These are phyloP conservation scores for Chamaecrista fasciculata DNA, from an alignment of 306 rosid species.

Conservation along the genomic window DNA sequence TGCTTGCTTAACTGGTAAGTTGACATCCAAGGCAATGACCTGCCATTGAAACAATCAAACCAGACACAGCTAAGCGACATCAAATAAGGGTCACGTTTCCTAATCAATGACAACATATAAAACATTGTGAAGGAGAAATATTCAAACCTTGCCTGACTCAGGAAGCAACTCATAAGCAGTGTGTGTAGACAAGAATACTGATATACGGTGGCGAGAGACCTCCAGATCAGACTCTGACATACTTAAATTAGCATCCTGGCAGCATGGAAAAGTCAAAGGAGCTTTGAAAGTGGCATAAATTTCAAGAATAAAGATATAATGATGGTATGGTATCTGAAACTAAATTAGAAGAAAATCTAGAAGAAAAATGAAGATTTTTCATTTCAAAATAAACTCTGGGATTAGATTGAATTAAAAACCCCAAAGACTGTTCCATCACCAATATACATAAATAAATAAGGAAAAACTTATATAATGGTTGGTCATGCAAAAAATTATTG, in stretches of 20 bases:
- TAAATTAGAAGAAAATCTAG: not conserved
- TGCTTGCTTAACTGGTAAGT: conserved; percentile 82
- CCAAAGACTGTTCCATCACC: not conserved
- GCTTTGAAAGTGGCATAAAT: conserved; percentile 29
- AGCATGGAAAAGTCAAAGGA: conserved; percentile 34
- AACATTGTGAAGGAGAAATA: conserved; percentile 36
- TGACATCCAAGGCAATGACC: conserved; percentile 73
- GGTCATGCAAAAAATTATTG: too few species aligned
- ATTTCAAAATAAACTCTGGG: not conserved
- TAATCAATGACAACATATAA: not conserved
- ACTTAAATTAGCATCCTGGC: conserved; percentile 59
- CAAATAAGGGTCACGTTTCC: conserved; percentile 15
- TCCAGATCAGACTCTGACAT: conserved; percentile 54
- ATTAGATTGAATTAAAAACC: not conserved
- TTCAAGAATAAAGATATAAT: conserved; percentile 26
- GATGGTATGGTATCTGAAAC: conserved; percentile 7
- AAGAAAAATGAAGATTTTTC: conserved; percentile 11
- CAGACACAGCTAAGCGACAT: conserved; percentile 27
- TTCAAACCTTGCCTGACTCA: conserved; percentile 91
- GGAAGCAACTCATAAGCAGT: conserved; percentile 82
- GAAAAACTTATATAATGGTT: too few species aligned
- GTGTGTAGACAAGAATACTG: conserved; percentile 59
- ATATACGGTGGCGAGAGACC: conserved; percentile 67
- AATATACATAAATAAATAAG: too few species aligned
- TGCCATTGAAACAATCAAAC: conserved; percentile 37